Conservation (phyloP, 2,329 filamentous ascomycete species). For the Alternaria ventricosa region DNA sequence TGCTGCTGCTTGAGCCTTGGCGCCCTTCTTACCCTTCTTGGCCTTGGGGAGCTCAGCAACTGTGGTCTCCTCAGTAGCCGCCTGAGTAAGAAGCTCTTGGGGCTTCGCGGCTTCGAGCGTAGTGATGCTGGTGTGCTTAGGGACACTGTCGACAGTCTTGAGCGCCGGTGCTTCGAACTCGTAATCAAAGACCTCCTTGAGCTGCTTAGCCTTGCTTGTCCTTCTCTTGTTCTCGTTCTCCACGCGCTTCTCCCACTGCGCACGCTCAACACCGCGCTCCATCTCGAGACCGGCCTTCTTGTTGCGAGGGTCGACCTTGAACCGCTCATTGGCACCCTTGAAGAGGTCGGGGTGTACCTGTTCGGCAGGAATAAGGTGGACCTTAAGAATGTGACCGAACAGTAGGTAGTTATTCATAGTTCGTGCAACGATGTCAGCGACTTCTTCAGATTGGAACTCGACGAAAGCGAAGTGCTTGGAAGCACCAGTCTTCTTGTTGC, state of each 20-base stretch:
- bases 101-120: conserved; percentile 33
- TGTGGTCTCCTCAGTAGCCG: conserved; percentile 26
- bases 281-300: conserved; percentile 81
- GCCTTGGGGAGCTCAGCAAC: conserved; percentile 30
- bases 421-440: conserved; percentile 89
- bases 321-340: conserved; percentile 88
- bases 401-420: conserved; percentile 98
- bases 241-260: conserved; percentile 79
- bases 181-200: conserved; percentile 83
- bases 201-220: conserved; percentile 70
- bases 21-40: conserved; percentile 41
- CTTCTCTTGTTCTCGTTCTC: conserved; percentile 75
- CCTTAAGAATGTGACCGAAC: conserved; percentile 92
- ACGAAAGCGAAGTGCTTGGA: conserved; percentile 96
- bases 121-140: conserved; percentile 29
- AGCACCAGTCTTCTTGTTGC: conserved; percentile 88
- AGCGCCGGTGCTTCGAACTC: conserved; percentile 77
- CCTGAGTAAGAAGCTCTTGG: conserved; percentile 35
- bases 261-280: conserved; percentile 73
- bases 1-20: conserved; percentile 13
- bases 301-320: conserved; percentile 87
- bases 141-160: conserved; percentile 63
- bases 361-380: conserved; percentile 76
- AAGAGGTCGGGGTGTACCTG: conserved; percentile 83
- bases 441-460: conserved; percentile 78